Evolutionary conservation across 2,329 filamentous ascomycete genomes (phyloP), one percentile per base, ranked within the genome.

Genomic region (Alternaria triticina): DNA sequence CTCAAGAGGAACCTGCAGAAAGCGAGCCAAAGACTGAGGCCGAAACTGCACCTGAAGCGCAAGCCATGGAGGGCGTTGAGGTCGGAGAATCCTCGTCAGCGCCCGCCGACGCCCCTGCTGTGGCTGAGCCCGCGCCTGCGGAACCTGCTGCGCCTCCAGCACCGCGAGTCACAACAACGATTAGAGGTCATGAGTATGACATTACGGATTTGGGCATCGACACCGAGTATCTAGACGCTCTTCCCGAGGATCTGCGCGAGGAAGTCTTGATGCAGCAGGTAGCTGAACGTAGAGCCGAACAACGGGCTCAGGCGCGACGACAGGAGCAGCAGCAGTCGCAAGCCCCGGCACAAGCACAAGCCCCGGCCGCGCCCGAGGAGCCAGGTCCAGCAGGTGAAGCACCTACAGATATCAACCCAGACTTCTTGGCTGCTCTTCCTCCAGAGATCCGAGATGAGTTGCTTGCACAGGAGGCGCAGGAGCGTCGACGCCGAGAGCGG

Each of bases 131-230:
- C 13, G n/a, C 45, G 10, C 40, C 60, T 15, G 52, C 68, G 54
- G 68, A 66, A 44, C 62, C 60, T 12, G 57, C 70, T 54, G 68
- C 66, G n/a, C 61, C 58, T 44, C 51, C 70, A n/a, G 82, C 86
- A 49, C 74, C 76, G 57, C 90, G 94, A 51, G 87, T 97, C 28
- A 90, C 90, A 72, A 96, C 93, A 15, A 94, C 88, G 2, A 94
- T 99, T 57, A 86, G 94, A 64, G 95, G 94, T 25, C 91, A 92
- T 67, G 90, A 96, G 73, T 88, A 97, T 57, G 96, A 99, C 78
- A 96, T 99, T 52, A 99, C 96, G 0, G 92, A 93, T 64, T 86
- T 99, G 65, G 94, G 95, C 52, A 98, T 99, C 71, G 96, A 99
- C 76, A 88, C 91, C 15, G 94, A 97, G 60, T 99, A 97, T 80